phyloP scores from a whole-genome alignment of 2,329 filamentous ascomycete genomes.

The Fusarium sp. region DNA sequence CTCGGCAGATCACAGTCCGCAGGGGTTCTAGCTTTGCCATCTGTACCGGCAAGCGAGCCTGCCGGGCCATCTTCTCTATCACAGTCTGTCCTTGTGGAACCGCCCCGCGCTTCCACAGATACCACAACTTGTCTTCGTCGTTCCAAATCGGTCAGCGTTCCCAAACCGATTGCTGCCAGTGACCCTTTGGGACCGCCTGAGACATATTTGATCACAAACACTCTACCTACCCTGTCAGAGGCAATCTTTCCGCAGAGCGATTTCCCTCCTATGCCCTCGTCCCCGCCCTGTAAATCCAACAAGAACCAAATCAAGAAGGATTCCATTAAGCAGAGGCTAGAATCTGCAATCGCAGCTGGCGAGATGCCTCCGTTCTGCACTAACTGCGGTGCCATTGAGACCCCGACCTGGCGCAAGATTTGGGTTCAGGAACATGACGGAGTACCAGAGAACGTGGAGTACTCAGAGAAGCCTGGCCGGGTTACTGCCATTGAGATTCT shows the following conservation, averaged over 20 bases:
- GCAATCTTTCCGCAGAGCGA: conserved; percentile 58
- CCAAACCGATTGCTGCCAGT: conserved; percentile 56
- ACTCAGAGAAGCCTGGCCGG: conserved; percentile 76
- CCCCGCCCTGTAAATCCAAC: conserved; percentile 62
- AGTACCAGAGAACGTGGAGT: conserved; percentile 74
- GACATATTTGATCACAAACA: conserved; percentile 28
- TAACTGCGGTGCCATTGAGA: conserved; percentile 95
- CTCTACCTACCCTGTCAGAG: conserved; percentile 46
- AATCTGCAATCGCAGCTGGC: conserved; percentile 76
- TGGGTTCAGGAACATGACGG: conserved; percentile 82
- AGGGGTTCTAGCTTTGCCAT: conserved; percentile 50
- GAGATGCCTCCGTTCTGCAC: conserved; percentile 88
- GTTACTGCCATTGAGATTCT: conserved; percentile 79
- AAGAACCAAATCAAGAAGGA: conserved; percentile 73
- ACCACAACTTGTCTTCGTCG: conserved; percentile 51
- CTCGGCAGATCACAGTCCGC: conserved; percentile 51
- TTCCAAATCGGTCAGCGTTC: conserved; percentile 50
- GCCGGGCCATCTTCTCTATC: conserved; percentile 54
- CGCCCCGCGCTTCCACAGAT: conserved; percentile 40
- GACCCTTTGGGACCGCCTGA: conserved; percentile 53
- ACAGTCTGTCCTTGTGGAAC: conserved; percentile 34
- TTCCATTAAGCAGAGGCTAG: conserved; percentile 67
- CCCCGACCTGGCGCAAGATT: conserved; percentile 94
- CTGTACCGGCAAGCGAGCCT: conserved; percentile 61
- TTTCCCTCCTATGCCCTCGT: conserved; percentile 49